Evolutionary conservation across 2,329 filamentous ascomycete species (phyloP), one percentile per base, ranked within the genome.

Genomic region (Xylogone sp.): DNA sequence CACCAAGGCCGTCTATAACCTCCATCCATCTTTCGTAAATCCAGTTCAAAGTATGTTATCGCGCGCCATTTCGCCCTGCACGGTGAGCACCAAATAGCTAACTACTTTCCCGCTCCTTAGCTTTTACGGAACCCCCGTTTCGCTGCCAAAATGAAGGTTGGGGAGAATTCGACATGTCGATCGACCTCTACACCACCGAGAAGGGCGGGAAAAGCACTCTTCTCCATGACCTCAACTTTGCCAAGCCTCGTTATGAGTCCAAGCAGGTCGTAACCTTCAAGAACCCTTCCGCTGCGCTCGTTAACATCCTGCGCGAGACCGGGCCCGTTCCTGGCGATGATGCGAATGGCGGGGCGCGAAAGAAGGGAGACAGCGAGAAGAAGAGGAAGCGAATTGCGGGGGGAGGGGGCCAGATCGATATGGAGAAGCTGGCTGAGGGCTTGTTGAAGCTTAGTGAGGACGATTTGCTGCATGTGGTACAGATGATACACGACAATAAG

Each of bases 401-500:
- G n/a, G 74, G 76, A 48, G 77, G 73, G 9, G 62, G 62, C 42
- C 66, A 82, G 71, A 76, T 88, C 60, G 94, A 99, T 70, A 94
- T 96, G 77, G 94, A 99, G 76, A 97, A 96, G 78, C 83, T 99
- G 62, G 94, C 93, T 27, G 92, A 97, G 53, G 91, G 87, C 0
- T 76, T 99, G 53, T 85, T 93, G 68, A 91, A 90, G 75, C 83
- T 99, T 21, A 82, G 83, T 58, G 94, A 99, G 75, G 94, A 99
- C 60, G 93, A 97, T 65, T 75, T 99, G 42, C 77, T 99, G 55
- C 89, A 94, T 61, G 90, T 97, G 21, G 95, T 99, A 55, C 93
- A 97, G 74, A 87, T 99, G 82, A 93, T 99, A 56, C 94, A 97
- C 70, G 94, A 99, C 73, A 90, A 97, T 74, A 97, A 97, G 78